Percentiles rank a stretch among this genome's conserved stretches.
phyloP scores from a whole-genome alignment of 2,329 filamentous ascomycete species.

The Mollisia scopiformis region DNA sequence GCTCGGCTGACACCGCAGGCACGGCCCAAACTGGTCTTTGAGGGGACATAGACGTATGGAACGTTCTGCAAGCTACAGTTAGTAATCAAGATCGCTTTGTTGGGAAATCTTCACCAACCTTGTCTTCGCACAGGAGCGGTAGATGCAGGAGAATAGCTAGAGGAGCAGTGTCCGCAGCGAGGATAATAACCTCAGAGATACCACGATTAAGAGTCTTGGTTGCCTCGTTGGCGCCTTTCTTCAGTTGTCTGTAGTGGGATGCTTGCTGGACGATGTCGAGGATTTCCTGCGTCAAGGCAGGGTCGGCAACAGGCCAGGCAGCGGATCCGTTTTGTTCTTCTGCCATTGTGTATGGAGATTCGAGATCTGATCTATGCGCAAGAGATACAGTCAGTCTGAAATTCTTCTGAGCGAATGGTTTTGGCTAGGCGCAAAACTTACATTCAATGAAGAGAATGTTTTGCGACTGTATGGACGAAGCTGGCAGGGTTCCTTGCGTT shows the following conservation, averaged over 20 bases:
- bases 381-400: background rate
- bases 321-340: conserved; percentile 39
- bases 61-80: conserved; percentile 53
- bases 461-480: conserved; percentile 7
- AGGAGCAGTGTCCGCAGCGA: conserved; percentile 86
- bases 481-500: conserved; percentile 62
- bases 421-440: conserved; percentile 1
- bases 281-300: conserved; percentile 77
- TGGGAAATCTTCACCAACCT: conserved; percentile 36
- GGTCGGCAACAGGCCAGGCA: conserved; percentile 74
- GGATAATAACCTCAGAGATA: conserved; percentile 85
- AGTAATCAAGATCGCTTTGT: conserved; percentile 32
- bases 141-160: conserved; percentile 88
- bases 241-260: background rate
- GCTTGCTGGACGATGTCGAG: conserved; percentile 72
- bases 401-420: background rate
- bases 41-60: conserved; percentile 73
- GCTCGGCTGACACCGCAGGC: conserved; percentile 87
- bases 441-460: conserved; percentile 5
- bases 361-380: conserved; percentile 7
- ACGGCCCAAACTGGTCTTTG: conserved; percentile 83
- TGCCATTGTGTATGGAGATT: conserved; percentile 31
- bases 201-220: conserved; percentile 92
- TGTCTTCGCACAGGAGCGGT: conserved; percentile 85
- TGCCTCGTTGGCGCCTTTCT: conserved; percentile 72